These are phyloP conservation scores for Chrysanthemum seticuspe DNA, from an alignment of 129 eudicot genomes.

Conservation along the genomic window DNA sequence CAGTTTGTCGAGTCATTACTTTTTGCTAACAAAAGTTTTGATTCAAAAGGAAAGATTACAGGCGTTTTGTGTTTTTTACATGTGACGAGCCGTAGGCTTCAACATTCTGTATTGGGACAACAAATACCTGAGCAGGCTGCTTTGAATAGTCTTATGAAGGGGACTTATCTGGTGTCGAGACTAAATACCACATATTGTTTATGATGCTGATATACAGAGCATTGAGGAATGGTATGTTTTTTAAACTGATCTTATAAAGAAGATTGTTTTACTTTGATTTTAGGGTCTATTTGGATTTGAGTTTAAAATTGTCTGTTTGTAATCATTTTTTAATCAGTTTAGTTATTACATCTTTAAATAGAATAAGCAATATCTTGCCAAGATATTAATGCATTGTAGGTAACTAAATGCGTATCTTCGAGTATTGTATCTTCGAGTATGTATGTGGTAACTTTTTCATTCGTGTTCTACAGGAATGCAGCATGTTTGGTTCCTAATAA, in stretches of 20 bases:
- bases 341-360: background rate
- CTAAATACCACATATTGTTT: constrained; percentile 53
- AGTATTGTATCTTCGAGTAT: no score
- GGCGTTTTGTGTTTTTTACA: constrained; percentile 80
- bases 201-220: constrained; percentile 61
- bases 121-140: constrained; percentile 59
- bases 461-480: no score
- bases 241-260: background rate
- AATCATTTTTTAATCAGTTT: background rate
- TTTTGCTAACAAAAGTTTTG: constrained; percentile 33
- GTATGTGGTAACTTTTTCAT: no score
- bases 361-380: background rate
- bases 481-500: no score
- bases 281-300: background rate
- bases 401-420: no score
- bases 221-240: constrained; percentile 74
- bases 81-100: constrained; percentile 82
- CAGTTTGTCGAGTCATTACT: no score
- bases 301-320: background rate
- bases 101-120: constrained; percentile 68
- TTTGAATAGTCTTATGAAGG: constrained; percentile 43
- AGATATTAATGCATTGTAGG: no score
- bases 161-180: constrained; percentile 69
- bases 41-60: constrained; percentile 57
- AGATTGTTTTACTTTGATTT: background rate